These are phyloP conservation scores for Hymenoscyphus infarciens DNA, from an alignment of 2,329 filamentous ascomycete genomes.

Conservation along the genomic window DNA sequence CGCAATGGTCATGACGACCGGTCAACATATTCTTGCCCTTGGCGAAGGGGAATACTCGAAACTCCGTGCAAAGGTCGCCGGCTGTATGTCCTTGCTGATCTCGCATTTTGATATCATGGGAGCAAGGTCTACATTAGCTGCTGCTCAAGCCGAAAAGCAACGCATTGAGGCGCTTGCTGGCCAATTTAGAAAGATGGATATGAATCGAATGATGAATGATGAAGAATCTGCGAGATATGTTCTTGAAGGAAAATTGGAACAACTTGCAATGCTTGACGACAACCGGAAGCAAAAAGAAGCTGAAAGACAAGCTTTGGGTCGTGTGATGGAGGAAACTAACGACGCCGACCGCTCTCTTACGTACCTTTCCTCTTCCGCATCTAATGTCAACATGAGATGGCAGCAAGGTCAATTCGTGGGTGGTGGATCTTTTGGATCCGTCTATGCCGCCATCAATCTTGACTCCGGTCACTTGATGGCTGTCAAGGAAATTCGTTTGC, in stretches of 20 bases:
- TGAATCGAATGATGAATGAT: constrained; percentile 71
- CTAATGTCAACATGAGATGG: constrained; percentile 94
- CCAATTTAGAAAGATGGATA: constrained; percentile 73
- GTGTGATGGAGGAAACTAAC: constrained; percentile 89
- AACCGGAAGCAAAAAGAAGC: constrained; percentile 73
- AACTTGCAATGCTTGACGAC: constrained; percentile 74
- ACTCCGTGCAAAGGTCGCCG: constrained; percentile 83
- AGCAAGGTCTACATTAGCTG: constrained; percentile 85
- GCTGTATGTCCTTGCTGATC: constrained; percentile 95
- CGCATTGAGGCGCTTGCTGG: constrained; percentile 75
- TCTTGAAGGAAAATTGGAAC: constrained; percentile 68
- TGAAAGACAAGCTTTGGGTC: constrained; percentile 81
- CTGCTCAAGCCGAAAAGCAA: constrained; percentile 90
- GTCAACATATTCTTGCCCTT: constrained; percentile 87
- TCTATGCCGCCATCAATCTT: constrained; percentile 95
- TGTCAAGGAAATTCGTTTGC: constrained; percentile 95
- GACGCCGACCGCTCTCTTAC: constrained; percentile 94
- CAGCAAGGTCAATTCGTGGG: constrained; percentile 98
- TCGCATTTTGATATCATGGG: constrained; percentile 99
- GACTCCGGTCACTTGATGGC: constrained; percentile 97
- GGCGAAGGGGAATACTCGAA: constrained; percentile 82
- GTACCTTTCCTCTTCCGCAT: constrained; percentile 88
- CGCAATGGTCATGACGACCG: constrained; percentile 94
- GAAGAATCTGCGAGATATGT: constrained; percentile 78
- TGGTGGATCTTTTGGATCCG: constrained; percentile 93